Evolutionary conservation across 208 protist genomes (phyloP).

Genomic region (Trypanosoma conorhini): DNA sequence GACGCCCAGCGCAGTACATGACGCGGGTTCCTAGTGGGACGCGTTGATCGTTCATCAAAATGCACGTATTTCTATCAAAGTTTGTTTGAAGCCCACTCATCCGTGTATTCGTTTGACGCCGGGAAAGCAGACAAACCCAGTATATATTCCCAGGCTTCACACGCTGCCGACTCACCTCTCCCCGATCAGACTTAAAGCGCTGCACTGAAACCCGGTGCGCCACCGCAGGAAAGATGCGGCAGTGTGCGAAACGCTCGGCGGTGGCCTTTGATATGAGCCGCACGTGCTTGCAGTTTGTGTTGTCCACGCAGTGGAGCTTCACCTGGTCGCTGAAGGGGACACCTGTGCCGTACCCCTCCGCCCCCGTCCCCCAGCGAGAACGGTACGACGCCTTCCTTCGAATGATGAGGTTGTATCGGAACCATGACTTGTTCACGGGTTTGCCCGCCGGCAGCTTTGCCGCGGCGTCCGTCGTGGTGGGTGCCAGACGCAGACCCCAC

Average conservation of each 20-base stretch:
- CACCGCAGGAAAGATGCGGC: conserved; percentile 85
- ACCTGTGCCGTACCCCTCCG: conserved; percentile 78
- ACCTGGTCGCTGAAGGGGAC: conserved; percentile 88
- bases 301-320: conserved; percentile 93
- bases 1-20: conserved; percentile 91
- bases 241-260: conserved; percentile 88
- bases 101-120: conserved; percentile 83
- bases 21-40: conserved; percentile 88
- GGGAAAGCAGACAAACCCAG: conserved; percentile 88
- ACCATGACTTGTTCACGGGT: conserved; percentile 85
- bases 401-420: conserved; percentile 85
- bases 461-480: conserved; percentile 70
- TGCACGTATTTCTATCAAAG: conserved; percentile 93
- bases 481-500: conserved; percentile 36
- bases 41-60: conserved; percentile 91
- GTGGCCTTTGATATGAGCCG: conserved; percentile 87
- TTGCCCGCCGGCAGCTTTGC: conserved; percentile 88
- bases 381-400: conserved; percentile 84
- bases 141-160: conserved; percentile 90
- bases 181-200: conserved; percentile 82
- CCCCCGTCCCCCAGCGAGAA: conserved; percentile 83
- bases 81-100: conserved; percentile 90
- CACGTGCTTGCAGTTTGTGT: conserved; percentile 93
- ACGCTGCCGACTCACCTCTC: conserved; percentile 68
- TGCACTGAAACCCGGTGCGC: conserved; percentile 89